Base-by-base conservation (phyloP, 257 asterid genomes). In the Plectranthus barbatus region DNA sequence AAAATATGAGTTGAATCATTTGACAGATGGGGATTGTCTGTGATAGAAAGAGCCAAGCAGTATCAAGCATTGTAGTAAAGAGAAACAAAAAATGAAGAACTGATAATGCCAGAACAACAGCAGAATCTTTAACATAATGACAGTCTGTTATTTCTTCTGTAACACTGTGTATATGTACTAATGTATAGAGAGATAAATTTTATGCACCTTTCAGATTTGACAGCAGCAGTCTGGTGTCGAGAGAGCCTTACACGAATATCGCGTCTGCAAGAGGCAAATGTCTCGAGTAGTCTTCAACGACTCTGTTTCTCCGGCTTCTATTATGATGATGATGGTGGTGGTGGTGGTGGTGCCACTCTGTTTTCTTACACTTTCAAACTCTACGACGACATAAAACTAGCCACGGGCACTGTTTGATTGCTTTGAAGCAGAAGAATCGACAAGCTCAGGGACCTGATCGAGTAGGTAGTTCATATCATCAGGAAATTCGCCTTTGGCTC, bases 391-490 rank as follows among this genome's bases (percentile, higher is more conserved):
- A 41, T 40, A 44, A 64, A 23, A 26, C 73, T 80, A 81, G 80
- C 80, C 79, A 71, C 74, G 73, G 60, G 36, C 37, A 47, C 33
- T 52, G 42, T 78, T 74, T 52, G 82, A 42, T 71, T 58, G 79
- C 44, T 67, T 64, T 49, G 83, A 66, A 45, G 77, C 64, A 62
- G 87, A 68, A 6, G 83, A 80, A 49, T 79, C 86, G 14, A 85
- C 80, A 44, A 88, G 29, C 72, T 88, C 95, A 13, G 98, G 95
- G 31, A 86, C 97, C 66, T 80, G 87, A 62, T 89, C 97, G 0
- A 92, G 86, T 36, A 82, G 67, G 64, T 67, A 66, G 72, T 79
- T 83, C 83, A 82, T 84, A 50, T 84, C 86, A 17, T 85, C 97
- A 0, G 94, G 81, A 21, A 90, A 81, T 73, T 92, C 97, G 7